Percentiles rank a stretch among this genome's conserved stretches.
Evolutionary conservation across 2,329 filamentous ascomycete species (phyloP).

Genomic region (Alternaria consortialis): DNA sequence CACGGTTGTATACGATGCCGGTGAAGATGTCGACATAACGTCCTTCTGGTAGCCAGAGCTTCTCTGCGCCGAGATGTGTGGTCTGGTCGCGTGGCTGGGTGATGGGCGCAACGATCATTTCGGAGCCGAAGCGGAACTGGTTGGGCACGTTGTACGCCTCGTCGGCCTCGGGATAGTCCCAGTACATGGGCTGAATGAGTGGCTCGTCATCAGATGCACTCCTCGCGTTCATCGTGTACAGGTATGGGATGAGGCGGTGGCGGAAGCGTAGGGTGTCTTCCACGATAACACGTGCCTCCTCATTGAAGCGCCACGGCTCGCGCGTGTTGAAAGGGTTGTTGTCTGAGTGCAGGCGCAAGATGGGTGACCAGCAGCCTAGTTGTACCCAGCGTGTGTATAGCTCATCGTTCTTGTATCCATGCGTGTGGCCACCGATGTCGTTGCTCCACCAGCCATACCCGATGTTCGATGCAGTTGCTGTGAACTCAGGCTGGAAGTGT

Average conservation of each 20-base stretch:
- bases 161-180: conserved; percentile 62
- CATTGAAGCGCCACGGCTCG: conserved; percentile 68
- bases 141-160: conserved; percentile 67
- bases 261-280: conserved; percentile 62
- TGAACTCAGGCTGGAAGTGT: conserved; percentile 72
- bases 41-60: conserved; percentile 65
- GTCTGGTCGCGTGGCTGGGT: conserved; percentile 59
- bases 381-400: conserved; percentile 69
- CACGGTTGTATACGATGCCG: conserved; percentile 66
- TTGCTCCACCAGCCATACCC: conserved; percentile 75
- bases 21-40: conserved; percentile 68
- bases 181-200: conserved; percentile 70
- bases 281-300: conserved; percentile 59
- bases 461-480: conserved; percentile 71
- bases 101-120: conserved; percentile 66
- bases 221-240: conserved; percentile 66
- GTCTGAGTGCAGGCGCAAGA: conserved; percentile 68
- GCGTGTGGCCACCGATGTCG: conserved; percentile 71
- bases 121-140: conserved; percentile 67
- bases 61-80: conserved; percentile 59
- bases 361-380: conserved; percentile 68
- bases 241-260: conserved; percentile 68
- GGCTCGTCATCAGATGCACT: conserved; percentile 59
- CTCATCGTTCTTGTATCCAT: conserved; percentile 66
- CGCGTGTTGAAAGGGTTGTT: conserved; percentile 67